These are phyloP conservation scores for Phyllostachys edulis DNA, from an alignment of 176 grass and related monocot species.

Conservation along the genomic window DNA sequence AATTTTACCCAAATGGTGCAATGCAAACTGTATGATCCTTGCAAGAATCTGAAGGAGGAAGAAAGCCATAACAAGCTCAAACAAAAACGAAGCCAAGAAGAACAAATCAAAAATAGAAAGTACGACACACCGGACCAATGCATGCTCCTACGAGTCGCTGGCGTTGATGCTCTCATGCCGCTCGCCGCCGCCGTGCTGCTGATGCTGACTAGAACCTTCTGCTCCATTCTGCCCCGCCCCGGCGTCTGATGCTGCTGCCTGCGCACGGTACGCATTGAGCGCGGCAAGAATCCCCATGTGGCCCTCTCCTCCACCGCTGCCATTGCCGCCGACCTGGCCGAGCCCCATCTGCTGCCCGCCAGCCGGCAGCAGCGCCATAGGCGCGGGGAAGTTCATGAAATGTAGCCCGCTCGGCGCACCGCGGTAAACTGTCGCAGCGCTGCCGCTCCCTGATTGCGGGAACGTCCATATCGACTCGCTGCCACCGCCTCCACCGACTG, in stretches of 20 bases:
- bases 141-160: conserved; percentile 68
- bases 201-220: neutral
- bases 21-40: conserved; percentile 25
- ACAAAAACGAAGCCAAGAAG: conserved; percentile 35
- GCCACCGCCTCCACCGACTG: conserved; percentile 22
- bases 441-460: conserved; percentile 45
- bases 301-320: conserved; percentile 15
- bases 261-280: conserved; percentile 61
- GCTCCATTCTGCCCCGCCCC: conserved; percentile 34
- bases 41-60: conserved; percentile 17
- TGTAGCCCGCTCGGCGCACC: conserved; percentile 69
- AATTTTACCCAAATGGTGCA: neutral
- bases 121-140: conserved; percentile 21
- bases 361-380: conserved; percentile 44
- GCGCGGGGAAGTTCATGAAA: conserved; percentile 57
- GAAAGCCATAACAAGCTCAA: neutral
- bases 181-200: conserved; percentile 33
- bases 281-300: conserved; percentile 46
- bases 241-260: conserved; percentile 40
- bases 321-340: neutral
- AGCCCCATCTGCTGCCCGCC: conserved; percentile 49
- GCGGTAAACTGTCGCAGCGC: conserved; percentile 53
- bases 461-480: conserved; percentile 81
- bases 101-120: conserved; percentile 31
- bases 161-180: conserved; percentile 71